These are phyloP conservation scores for Colletotrichum sp. DNA, from an alignment of 2,329 filamentous ascomycete species.

Conservation along the genomic window DNA sequence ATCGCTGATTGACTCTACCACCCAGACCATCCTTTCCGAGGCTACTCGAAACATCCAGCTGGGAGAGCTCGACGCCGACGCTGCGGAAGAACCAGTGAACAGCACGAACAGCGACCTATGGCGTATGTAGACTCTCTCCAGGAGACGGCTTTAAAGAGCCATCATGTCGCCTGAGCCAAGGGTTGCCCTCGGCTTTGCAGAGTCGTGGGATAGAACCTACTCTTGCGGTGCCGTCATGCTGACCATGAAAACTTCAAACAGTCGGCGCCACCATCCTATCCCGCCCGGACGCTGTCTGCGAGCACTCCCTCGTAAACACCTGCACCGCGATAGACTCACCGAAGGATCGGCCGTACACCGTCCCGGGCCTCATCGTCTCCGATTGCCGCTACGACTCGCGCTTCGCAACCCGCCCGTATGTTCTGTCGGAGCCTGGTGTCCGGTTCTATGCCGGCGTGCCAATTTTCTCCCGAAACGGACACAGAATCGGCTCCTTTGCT, in stretches of 20 bases:
- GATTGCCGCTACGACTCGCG: constrained; percentile 36
- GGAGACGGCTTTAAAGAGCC: not conserved
- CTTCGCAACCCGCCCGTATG: constrained; percentile 36
- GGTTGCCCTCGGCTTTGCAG: not conserved
- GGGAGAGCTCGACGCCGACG: constrained; percentile 27
- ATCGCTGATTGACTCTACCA: constrained; percentile 49
- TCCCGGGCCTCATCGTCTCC: constrained; percentile 32
- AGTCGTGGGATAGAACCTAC: not conserved
- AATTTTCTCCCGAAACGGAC: constrained; percentile 57
- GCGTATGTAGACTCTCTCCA: constrained; percentile 29
- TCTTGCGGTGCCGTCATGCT: not conserved
- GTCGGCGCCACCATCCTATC: constrained; percentile 28
- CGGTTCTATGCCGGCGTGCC: constrained; percentile 56
- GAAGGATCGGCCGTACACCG: constrained; percentile 29
- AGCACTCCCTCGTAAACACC: constrained; percentile 28
- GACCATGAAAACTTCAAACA: not conserved
- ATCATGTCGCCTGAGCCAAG: not conserved
- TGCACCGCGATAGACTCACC: constrained; percentile 26
- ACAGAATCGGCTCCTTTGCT: constrained; percentile 65
- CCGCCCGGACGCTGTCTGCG: constrained; percentile 38
- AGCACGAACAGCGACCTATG: constrained; percentile 34
- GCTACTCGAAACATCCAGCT: constrained; percentile 51
- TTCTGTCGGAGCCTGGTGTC: constrained; percentile 33
- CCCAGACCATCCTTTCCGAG: constrained; percentile 58
- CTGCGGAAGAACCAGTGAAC: not conserved